Evolutionary conservation across 805 yeast genomes (phyloP).

Genomic region (Yamadazyma takamatsuzukensis): DNA sequence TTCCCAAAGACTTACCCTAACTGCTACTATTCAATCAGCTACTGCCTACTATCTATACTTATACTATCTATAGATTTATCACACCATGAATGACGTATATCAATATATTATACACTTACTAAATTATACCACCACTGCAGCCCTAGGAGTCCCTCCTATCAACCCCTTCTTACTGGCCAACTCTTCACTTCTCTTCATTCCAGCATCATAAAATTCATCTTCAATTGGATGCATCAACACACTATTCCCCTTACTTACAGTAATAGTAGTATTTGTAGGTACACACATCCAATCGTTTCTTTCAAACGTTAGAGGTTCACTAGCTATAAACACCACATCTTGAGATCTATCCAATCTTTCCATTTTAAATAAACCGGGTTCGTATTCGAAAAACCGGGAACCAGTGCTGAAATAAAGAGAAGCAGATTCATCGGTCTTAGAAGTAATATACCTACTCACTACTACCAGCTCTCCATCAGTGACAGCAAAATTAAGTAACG

Average conservation of each 20-base stretch:
- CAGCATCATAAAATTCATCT: conserved; percentile 84
- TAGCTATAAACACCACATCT: conserved; percentile 93
- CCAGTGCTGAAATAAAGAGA: conserved; percentile 94
- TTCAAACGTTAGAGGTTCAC: conserved; percentile 95
- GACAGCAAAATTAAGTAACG: conserved; percentile 87
- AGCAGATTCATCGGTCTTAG: conserved; percentile 92
- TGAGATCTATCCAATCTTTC: conserved; percentile 90
- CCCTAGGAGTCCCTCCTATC: conserved; percentile 86
- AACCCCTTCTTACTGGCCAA: conserved; percentile 90
- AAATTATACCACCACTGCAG: too few relatives aligned
- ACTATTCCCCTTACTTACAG: conserved; percentile 74
- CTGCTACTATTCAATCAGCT: too few relatives aligned
- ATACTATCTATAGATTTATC: too few relatives aligned
- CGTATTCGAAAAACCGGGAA: conserved; percentile 81
- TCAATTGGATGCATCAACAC: conserved; percentile 86
- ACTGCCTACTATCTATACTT: too few relatives aligned
- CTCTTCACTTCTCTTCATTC: conserved; percentile 68
- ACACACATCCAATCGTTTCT: conserved; percentile 97
- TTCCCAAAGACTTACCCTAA: too few relatives aligned
- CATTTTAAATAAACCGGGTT: conserved; percentile 91
- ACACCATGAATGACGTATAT: too few relatives aligned
- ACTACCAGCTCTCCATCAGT: conserved; percentile 89
- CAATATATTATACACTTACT: too few relatives aligned
- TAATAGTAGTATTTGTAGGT: conserved; percentile 84
- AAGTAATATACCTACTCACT: conserved; percentile 83